These are phyloP conservation scores for Thelonectria rubi DNA, from an alignment of 2,329 filamentous ascomycete species.

Conservation along the genomic window DNA sequence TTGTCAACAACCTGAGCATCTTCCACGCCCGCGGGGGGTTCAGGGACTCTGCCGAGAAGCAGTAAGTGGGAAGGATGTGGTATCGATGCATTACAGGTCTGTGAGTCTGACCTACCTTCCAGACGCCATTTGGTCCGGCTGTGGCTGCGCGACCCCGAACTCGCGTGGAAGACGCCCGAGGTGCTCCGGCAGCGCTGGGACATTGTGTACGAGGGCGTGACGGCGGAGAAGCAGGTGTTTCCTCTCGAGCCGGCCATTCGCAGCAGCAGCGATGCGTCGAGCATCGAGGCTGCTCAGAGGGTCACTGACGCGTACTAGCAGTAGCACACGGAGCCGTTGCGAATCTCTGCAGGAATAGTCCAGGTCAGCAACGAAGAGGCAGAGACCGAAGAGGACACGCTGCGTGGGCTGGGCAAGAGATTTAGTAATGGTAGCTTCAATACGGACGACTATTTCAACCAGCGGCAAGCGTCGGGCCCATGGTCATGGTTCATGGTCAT, in stretches of 20 bases:
- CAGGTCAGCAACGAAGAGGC: no score
- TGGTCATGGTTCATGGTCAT: no score
- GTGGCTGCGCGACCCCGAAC: slow-evolving; percentile 60
- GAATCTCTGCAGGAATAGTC: no score
- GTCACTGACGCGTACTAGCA: background rate
- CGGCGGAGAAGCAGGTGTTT: slow-evolving; percentile 61
- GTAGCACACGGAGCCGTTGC: no score
- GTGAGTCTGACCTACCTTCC: slow-evolving; percentile 26
- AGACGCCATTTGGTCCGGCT: slow-evolving; percentile 59
- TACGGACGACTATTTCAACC: no score
- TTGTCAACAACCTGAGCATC: slow-evolving; percentile 63
- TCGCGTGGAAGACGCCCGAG: slow-evolving; percentile 58
- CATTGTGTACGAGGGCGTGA: slow-evolving; percentile 61
- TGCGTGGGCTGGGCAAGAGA: no score
- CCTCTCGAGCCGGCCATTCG: slow-evolving; percentile 60
- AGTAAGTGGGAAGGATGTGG: slow-evolving; percentile 46
- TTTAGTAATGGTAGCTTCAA: no score
- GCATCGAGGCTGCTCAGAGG: slow-evolving; percentile 20
- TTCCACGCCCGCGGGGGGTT: slow-evolving; percentile 64
- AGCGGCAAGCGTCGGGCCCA: no score
- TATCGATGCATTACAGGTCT: no score
- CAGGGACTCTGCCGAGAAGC: slow-evolving; percentile 52
- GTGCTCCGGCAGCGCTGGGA: slow-evolving; percentile 59
- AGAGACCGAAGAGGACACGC: no score
- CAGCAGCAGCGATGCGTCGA: slow-evolving; percentile 37